Percentiles rank a stretch among this genome's conserved stretches.
Evolutionary conservation across 257 asterid species (phyloP).

Genomic region (Lycium ferocissimum): DNA sequence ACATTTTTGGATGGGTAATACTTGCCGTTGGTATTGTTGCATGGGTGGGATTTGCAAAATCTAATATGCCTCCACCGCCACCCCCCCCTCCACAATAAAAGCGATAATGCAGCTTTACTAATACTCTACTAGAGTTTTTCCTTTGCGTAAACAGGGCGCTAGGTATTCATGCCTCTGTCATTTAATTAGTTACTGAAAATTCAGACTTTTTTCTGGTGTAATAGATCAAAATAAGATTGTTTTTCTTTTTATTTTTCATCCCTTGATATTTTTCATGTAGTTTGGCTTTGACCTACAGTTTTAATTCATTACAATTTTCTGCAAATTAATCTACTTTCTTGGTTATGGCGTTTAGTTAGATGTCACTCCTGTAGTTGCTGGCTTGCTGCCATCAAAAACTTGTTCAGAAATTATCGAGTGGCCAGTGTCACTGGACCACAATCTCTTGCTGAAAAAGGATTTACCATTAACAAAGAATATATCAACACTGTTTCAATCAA

Average conservation of each 20-base stretch:
- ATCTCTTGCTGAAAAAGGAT: neutral
- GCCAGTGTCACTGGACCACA: neutral
- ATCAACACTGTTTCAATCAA: neutral
- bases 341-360: neutral
- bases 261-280: neutral
- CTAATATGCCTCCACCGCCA: slow-evolving; percentile 50
- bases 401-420: neutral
- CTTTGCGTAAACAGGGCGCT: neutral
- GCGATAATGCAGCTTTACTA: slow-evolving; percentile 10
- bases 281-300: neutral
- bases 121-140: neutral
- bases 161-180: neutral
- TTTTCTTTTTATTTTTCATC: neutral
- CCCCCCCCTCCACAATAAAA: slow-evolving; percentile 51
- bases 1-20: slow-evolving; percentile 69
- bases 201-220: neutral
- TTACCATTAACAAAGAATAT: neutral
- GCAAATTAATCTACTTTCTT: neutral
- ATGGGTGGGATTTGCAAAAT: slow-evolving; percentile 69
- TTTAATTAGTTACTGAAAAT: neutral
- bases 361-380: neutral
- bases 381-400: neutral
- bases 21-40: slow-evolving; percentile 71
- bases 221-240: neutral
- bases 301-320: neutral